Conservation (phyloP, 1,284 basidiomycete species). For the Macrocystidia cucumis region DNA sequence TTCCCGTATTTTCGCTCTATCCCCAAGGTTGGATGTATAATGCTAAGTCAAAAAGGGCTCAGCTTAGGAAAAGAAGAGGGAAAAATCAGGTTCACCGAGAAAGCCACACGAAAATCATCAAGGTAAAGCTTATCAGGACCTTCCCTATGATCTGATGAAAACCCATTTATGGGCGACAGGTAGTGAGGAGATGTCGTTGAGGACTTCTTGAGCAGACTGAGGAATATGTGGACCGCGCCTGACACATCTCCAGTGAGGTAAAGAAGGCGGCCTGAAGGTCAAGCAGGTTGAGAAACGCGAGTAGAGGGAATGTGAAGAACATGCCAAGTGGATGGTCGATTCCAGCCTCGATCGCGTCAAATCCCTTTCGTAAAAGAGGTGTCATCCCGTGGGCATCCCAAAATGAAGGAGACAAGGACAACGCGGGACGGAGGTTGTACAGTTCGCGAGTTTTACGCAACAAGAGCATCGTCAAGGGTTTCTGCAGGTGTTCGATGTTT, state of each 20-base stretch:
- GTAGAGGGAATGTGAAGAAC: constrained; percentile 4
- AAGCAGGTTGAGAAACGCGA: constrained; percentile 3
- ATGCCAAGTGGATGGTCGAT: constrained; percentile 74
- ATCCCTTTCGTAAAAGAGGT: constrained; percentile 30
- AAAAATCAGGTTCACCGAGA: constrained; percentile 38
- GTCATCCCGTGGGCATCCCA: constrained; percentile 60
- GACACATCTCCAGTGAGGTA: constrained; percentile 72
- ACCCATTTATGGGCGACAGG: no score
- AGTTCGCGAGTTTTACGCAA: constrained; percentile 60
- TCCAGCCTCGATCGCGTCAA: constrained; percentile 58
- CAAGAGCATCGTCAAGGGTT: constrained; percentile 76
- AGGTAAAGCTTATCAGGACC: constrained; percentile 59
- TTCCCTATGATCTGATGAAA: no score
- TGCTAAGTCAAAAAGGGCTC: constrained; percentile 45
- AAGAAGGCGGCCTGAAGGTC: constrained; percentile 51
- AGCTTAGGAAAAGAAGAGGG: constrained; percentile 7
- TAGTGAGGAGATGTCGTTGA: constrained; percentile 17
- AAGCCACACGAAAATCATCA: constrained; percentile 75
- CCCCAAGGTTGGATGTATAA: constrained; percentile 44
- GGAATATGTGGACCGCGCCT: constrained; percentile 61
- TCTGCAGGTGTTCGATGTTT: constrained; percentile 32
- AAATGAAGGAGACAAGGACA: constrained; percentile 66
- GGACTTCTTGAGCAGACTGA: constrained; percentile 46
- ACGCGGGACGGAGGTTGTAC: constrained; percentile 40
- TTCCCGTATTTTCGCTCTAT: constrained; percentile 27